These are phyloP conservation scores for Fusarium sp. DNA, from an alignment of 2,329 filamentous ascomycete genomes.

Conservation along the genomic window DNA sequence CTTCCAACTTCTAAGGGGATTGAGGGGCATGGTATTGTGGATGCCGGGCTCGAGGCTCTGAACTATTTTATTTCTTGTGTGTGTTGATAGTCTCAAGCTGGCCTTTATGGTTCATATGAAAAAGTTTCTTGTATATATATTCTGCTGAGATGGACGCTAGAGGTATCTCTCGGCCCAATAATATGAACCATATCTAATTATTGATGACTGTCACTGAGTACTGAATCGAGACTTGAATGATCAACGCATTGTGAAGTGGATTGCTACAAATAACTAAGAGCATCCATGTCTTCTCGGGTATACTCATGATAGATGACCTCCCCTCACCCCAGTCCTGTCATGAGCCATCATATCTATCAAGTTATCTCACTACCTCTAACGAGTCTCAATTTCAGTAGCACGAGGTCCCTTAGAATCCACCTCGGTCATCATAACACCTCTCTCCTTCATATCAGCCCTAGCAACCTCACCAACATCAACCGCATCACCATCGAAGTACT, in stretches of 20 bases:
- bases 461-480: conserved; percentile 21
- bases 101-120: background rate
- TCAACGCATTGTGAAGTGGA: rapidly evolving
- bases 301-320: background rate
- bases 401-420: conserved; percentile 1
- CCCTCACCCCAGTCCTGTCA: rapidly evolving
- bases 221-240: rapidly evolving
- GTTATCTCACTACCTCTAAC: background rate
- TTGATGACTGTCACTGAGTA: too few species aligned
- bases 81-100: background rate
- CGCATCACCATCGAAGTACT: conserved; percentile 16
- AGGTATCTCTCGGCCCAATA: background rate
- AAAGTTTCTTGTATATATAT: conserved; percentile 24
- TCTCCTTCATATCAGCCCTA: conserved; percentile 19
- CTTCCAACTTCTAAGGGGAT: background rate
- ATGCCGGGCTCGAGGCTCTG: background rate
- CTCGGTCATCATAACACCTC: background rate
- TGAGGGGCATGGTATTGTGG: background rate
- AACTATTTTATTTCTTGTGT: background rate
- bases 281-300: rapidly evolving
- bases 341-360: rapidly evolving
- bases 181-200: background rate
- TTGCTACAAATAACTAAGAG: background rate
- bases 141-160: background rate
- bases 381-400: conserved; percentile 1